Evolutionary conservation across 306 rosid genomes (phyloP), one percentile per base, ranked within the genome.

Genomic region (Phaseolus lunatus): DNA sequence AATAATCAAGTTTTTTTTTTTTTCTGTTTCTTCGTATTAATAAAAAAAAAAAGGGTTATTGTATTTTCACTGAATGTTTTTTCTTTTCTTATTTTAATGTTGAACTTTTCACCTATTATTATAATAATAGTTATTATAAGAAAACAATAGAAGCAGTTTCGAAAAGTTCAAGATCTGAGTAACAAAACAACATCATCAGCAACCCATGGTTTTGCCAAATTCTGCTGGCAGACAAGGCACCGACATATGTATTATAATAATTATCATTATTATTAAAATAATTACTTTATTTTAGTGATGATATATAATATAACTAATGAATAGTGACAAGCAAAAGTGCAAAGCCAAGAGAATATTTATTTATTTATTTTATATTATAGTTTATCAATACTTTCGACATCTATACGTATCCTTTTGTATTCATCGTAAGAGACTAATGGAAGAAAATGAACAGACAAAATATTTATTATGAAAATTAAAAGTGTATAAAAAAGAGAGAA

Each of bases 211-310:
- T 68, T 79, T 78, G 53, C 20, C 2, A 13, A 63, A 41, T 29
- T 84, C 72, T 54, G 82, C 76, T 75, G 77, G 73, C 81, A 67
- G 76, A 70, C 79, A 64, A 53, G 11, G 18, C 71, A 69, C 82
- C 77, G 82, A 70, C 83, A 15, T 29, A 63, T 26, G 9, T 11
- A 8, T n/a, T 13, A 24, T 58, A 58, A 52, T 20, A 52, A 9
- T 22, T 7, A 11, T 41, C 10, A 41, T 37, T 37, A 37, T 7
- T 7, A 35, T 35, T 39, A 39, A 0, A 31, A 39, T 39, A 39
- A 9, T 39, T 39, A 39, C 44, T 16, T 39, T 37, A 37, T 15
- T 82, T 67, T 22, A 23, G 13, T 43, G 14, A 23, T 11, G 9
- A 20, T 13, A 19, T 41, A 44, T 18, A 52, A 67, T 4, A 37